These are phyloP conservation scores for Mucor plumbeus DNA, from an alignment of 371 early-diverging fungal genomes.

Conservation along the genomic window DNA sequence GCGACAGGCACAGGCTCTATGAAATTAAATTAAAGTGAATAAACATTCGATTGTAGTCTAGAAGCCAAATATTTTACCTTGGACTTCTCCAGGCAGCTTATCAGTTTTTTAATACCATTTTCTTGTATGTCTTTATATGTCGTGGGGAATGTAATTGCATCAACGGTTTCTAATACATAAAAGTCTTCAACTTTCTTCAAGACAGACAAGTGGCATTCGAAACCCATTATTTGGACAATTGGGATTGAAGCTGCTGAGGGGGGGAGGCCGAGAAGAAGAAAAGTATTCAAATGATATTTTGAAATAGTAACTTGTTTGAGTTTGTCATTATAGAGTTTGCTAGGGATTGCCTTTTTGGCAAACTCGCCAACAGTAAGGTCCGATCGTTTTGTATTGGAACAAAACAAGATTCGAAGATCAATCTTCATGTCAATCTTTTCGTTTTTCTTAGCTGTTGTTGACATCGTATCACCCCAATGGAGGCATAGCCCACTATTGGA, in stretches of 20 bases:
- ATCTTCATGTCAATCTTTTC: conserved; percentile 29
- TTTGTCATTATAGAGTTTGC: conserved; percentile 24
- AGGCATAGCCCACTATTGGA: too few relatives aligned
- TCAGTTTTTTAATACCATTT: conserved; percentile 13
- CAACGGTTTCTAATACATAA: conserved; percentile 19
- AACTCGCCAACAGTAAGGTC: conserved; percentile 20
- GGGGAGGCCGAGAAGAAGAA: conserved; percentile 16
- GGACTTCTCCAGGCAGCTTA: too few relatives aligned
- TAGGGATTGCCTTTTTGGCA: conserved; percentile 16
- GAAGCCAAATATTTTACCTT: too few relatives aligned
- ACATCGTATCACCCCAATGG: too few relatives aligned
- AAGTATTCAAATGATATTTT: too few relatives aligned
- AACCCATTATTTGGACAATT: conserved; percentile 23
- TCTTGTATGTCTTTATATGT: conserved; percentile 8
- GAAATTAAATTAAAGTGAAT: too few relatives aligned
- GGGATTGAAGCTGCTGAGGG: conserved; percentile 9
- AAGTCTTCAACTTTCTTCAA: conserved; percentile 12
- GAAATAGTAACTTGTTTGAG: too few relatives aligned
- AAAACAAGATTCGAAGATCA: conserved; percentile 21
- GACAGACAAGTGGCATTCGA: conserved; percentile 14
- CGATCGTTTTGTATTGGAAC: conserved; percentile 18
- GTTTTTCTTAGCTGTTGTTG: conserved; percentile 26
- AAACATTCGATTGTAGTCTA: too few relatives aligned
- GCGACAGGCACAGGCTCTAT: too few relatives aligned
- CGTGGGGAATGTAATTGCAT: conserved; percentile 11